phyloP scores from a whole-genome alignment of 495 filamentous ascomycete species.

The Xylaria sp. region DNA sequence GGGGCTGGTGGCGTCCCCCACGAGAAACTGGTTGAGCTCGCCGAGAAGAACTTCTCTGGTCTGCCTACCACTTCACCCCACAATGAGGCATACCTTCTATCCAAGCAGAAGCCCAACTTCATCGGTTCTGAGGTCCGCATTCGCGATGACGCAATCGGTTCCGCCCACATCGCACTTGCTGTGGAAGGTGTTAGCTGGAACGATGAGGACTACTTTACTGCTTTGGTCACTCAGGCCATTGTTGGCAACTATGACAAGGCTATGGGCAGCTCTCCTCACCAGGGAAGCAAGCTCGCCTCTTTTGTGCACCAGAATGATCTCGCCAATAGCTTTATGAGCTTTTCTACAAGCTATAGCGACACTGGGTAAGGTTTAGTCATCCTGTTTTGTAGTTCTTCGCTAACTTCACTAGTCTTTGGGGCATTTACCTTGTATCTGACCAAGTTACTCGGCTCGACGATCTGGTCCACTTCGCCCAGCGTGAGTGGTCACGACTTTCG shows the following conservation, averaged over 20 bases:
- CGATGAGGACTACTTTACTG: conserved; percentile 98
- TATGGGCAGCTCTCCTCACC: conserved; percentile 94
- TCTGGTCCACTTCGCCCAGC: conserved; percentile 95
- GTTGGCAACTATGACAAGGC: conserved; percentile 99
- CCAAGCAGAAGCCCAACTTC: conserved; percentile 90
- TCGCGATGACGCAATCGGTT: conserved; percentile 93
- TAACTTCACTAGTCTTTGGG: conserved; percentile 78
- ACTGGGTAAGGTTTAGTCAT: conserved; percentile 76
- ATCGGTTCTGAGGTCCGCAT: conserved; percentile 93
- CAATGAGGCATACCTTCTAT: conserved; percentile 71
- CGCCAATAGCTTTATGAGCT: conserved; percentile 99
- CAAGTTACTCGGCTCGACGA: conserved; percentile 87
- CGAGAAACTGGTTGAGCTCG: conserved; percentile 89
- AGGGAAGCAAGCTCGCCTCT: conserved; percentile 96
- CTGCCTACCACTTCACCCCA: conserved; percentile 75
- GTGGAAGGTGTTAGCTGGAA: conserved; percentile 99
- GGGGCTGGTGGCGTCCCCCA: conserved; percentile 95
- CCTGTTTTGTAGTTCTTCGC: not conserved
- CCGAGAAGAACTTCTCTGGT: conserved; percentile 90
- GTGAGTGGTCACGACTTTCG: conserved; percentile 95
- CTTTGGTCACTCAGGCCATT: conserved; percentile 95
- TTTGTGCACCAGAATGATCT: conserved; percentile 92
- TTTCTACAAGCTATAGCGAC: conserved; percentile 99
- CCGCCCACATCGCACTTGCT: conserved; percentile 97
- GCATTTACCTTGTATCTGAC: conserved; percentile 97